Percentiles rank a stretch among this genome's conserved stretches.
Conservation (phyloP, 2,329 filamentous ascomycete genomes). For the Hypoxylon sp. region DNA sequence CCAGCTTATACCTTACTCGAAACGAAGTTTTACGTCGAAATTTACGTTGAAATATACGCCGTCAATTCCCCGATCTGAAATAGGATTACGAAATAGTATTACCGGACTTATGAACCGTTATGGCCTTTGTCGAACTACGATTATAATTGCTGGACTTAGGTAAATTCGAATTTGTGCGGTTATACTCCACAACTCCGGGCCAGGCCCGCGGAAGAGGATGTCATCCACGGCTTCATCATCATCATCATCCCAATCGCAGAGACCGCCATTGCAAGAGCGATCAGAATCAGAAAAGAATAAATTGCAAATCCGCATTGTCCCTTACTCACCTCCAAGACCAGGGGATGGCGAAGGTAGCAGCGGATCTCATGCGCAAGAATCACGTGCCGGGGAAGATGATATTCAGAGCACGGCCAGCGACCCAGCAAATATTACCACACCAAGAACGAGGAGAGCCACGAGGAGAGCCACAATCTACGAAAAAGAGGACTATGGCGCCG, state of each 20-base stretch:
- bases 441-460: constrained; percentile 46
- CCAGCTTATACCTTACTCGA: constrained; percentile 27
- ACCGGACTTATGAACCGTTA: constrained; percentile 41
- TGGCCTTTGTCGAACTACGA: constrained; percentile 45
- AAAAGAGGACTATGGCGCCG: constrained; percentile 50
- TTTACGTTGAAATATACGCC: constrained; percentile 25
- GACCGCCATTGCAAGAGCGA: constrained; percentile 58
- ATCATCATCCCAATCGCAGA: constrained; percentile 49
- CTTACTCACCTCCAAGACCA: constrained; percentile 63
- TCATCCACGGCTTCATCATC: constrained; percentile 51
- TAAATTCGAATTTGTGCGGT: constrained; percentile 37
- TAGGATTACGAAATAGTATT: too few species aligned
- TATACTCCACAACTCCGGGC: constrained; percentile 41
- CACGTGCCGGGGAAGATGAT: constrained; percentile 43
- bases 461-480: constrained; percentile 45
- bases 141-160: constrained; percentile 42
- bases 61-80: constrained; percentile 20
- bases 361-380: constrained; percentile 43
- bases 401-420: constrained; percentile 39
- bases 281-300: constrained; percentile 60
- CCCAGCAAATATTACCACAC: constrained; percentile 37
- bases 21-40: constrained; percentile 31
- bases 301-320: constrained; percentile 64
- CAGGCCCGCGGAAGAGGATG: constrained; percentile 51
- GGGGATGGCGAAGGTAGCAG: constrained; percentile 48